Evolutionary conservation across 2,329 filamentous ascomycete species (phyloP).

Genomic region (Fulvia fulva): DNA sequence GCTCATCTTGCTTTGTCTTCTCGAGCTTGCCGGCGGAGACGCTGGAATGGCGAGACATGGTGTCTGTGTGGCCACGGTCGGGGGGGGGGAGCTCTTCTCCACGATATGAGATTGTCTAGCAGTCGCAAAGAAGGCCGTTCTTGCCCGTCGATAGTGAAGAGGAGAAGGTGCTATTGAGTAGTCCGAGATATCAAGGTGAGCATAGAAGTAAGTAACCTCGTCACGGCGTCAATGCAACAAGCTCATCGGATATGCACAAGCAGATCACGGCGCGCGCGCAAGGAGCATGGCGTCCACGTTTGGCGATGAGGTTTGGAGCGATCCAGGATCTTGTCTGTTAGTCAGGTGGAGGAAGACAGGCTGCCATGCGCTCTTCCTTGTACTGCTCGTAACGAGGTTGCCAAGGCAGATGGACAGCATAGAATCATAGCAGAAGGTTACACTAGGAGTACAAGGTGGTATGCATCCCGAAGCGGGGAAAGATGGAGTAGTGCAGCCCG

Average conservation of each 20-base stretch:
- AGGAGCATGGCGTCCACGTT: background rate
- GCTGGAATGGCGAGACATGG: slow-evolving; percentile 4
- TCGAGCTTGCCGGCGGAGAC: background rate
- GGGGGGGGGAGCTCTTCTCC: background rate
- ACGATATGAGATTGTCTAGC: no score
- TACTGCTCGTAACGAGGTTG: background rate
- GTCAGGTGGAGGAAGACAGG: no score
- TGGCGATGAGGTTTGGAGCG: background rate
- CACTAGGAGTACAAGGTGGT: background rate
- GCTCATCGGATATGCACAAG: background rate
- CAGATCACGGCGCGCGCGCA: background rate
- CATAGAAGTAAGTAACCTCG: background rate
- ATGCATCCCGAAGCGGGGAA: slow-evolving; percentile 10
- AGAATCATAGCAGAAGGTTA: background rate
- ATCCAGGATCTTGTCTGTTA: background rate
- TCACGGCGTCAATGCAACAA: background rate
- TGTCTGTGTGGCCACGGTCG: no score
- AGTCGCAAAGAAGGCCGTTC: no score
- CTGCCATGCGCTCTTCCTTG: no score
- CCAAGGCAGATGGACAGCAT: background rate
- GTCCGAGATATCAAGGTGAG: background rate
- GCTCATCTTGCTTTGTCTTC: slow-evolving; percentile 1
- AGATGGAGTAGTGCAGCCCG: background rate
- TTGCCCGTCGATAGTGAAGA: background rate
- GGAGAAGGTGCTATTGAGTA: no score